Percentiles rank a stretch among this genome's conserved stretches.
Evolutionary conservation across 2,329 filamentous ascomycete species (phyloP).

Genomic region (Rhinocladiella mackenziei): DNA sequence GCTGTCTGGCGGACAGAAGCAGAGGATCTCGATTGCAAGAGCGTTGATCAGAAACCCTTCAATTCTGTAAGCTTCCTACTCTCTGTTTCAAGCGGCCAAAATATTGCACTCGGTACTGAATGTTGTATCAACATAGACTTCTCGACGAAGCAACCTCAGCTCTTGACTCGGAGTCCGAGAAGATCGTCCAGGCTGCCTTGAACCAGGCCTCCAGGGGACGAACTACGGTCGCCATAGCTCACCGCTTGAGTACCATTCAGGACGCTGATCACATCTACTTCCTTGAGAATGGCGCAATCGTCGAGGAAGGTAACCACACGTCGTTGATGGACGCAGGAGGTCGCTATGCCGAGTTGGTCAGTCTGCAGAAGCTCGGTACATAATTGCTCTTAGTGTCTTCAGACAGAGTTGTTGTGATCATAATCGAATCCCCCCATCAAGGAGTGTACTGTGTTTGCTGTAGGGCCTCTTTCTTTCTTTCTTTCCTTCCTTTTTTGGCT

Average conservation of each 20-base stretch:
- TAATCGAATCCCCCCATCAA: no score
- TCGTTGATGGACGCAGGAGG: constrained; percentile 59
- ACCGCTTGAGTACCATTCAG: constrained; percentile 87
- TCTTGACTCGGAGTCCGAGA: constrained; percentile 48
- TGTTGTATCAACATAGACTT: no score
- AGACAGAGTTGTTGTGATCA: no score
- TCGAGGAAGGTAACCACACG: constrained; percentile 76
- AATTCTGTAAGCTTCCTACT: no score
- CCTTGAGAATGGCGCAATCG: constrained; percentile 83
- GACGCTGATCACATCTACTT: constrained; percentile 94
- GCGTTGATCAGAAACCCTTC: constrained; percentile 85
- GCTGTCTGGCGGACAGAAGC: constrained; percentile 87
- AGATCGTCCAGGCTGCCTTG: constrained; percentile 63
- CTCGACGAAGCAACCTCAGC: constrained; percentile 70
- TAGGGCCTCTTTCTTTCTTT: no score
- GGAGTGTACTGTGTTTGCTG: no score
- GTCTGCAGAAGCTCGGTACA: constrained; percentile 73
- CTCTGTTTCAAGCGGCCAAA: no score
- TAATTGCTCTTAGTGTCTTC: no score
- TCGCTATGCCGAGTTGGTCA: constrained; percentile 73
- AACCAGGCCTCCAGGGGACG: constrained; percentile 78
- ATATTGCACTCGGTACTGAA: no score
- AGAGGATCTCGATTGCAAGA: constrained; percentile 88
- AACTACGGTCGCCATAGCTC: constrained; percentile 91
- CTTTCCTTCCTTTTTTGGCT: no score